These are phyloP conservation scores for Naganishia albida DNA, from an alignment of 1,284 basidiomycete species.

Conservation along the genomic window DNA sequence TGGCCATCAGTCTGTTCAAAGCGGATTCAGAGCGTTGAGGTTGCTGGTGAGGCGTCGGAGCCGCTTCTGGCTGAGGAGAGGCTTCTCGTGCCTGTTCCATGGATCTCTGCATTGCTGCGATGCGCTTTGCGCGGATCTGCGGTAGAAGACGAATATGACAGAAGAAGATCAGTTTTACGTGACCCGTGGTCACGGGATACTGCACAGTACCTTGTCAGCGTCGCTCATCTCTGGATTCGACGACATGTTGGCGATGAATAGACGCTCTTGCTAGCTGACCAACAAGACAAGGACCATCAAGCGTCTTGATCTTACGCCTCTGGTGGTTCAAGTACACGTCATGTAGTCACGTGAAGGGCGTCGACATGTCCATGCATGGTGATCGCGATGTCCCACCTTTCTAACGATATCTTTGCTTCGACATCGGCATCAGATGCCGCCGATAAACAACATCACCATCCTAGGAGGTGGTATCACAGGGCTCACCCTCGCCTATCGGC, in stretches of 20 bases:
- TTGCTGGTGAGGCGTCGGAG: constrained; percentile 24
- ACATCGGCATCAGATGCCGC: constrained; percentile 23
- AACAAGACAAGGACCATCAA: not conserved
- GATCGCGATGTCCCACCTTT: not conserved
- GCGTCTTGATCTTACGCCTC: not conserved
- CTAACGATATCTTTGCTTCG: not conserved
- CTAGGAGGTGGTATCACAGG: constrained; percentile 52
- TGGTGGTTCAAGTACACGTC: constrained; percentile 21
- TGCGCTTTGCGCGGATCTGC: constrained; percentile 82
- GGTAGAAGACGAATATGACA: not conserved
- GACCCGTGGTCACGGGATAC: too few relatives aligned
- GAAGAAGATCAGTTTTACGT: not conserved
- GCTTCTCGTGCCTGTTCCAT: constrained; percentile 12
- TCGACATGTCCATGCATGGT: not conserved
- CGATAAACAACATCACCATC: constrained; percentile 44
- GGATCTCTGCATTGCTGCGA: constrained; percentile 69
- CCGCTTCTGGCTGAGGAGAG: constrained; percentile 17
- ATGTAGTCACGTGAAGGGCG: constrained; percentile 17
- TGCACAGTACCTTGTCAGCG: constrained; percentile 47
- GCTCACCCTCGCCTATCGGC: constrained; percentile 49
- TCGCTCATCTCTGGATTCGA: constrained; percentile 36
- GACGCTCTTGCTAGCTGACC: not conserved
- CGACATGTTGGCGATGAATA: constrained; percentile 1
- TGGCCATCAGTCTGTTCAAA: constrained; percentile 29
- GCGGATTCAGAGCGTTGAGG: constrained; percentile 21